phyloP scores from a whole-genome alignment of 169 alveolate genomes.

The Sarcocystis neurona region DNA sequence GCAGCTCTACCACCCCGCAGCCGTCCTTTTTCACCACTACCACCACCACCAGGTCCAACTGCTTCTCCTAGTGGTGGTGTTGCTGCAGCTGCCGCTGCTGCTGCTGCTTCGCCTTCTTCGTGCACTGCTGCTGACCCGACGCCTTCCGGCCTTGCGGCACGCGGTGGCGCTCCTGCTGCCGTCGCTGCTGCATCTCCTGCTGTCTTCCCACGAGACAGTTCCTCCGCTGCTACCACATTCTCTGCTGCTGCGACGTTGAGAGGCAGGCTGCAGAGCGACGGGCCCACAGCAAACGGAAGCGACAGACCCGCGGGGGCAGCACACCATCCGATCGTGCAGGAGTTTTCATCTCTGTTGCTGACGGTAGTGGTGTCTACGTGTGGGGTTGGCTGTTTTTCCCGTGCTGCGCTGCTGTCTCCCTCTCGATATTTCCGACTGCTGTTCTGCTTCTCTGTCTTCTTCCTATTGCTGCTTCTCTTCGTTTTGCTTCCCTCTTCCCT shows the following conservation, averaged over 20 bases:
- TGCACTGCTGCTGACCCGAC: not conserved
- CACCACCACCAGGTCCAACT: not conserved
- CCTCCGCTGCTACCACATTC: not conserved
- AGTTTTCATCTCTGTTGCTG: slow-evolving; percentile 16
- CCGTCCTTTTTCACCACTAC: too few relatives aligned
- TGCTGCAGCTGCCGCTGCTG: slow-evolving; percentile 12
- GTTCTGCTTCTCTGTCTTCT: not conserved
- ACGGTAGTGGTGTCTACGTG: not conserved
- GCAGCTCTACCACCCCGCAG: too few relatives aligned
- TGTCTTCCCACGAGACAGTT: not conserved
- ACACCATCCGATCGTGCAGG: slow-evolving; percentile 33
- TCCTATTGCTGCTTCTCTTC: not conserved
- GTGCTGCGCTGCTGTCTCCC: too few relatives aligned
- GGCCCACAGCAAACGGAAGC: slow-evolving; percentile 32
- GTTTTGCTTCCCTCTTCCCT: not conserved
- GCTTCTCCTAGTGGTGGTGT: not conserved
- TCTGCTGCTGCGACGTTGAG: not conserved
- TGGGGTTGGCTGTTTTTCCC: not conserved
- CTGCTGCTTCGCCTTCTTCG: not conserved
- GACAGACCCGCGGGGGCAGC: slow-evolving; percentile 51
- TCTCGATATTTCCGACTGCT: too few relatives aligned
- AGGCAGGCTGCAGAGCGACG: slow-evolving; percentile 19
- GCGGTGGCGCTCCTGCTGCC: not conserved
- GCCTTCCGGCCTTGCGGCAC: not conserved
- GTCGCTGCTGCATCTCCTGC: not conserved